Evolutionary conservation across 352 stramenopile species (phyloP).

Genomic region (Pythium biforme): DNA sequence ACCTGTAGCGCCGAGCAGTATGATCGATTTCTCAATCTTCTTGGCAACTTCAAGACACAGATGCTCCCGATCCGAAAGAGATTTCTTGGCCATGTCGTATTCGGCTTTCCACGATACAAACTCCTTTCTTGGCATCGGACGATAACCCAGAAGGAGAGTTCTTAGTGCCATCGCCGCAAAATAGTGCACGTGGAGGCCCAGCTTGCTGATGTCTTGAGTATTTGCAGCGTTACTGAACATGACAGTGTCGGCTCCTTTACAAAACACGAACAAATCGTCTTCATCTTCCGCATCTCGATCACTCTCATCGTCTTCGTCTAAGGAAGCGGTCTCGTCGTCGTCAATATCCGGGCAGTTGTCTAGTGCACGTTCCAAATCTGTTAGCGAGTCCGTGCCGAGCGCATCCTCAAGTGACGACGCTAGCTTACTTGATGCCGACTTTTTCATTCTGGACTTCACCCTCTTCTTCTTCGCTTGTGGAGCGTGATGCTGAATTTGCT

Average conservation of each 20-base stretch:
- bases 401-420: constrained; percentile 14
- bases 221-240: constrained; percentile 84
- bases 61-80: constrained; percentile 58
- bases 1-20: constrained; percentile 93
- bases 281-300: constrained; percentile 28
- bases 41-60: constrained; percentile 67
- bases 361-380: constrained; percentile 34
- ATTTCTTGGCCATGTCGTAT: constrained; percentile 70
- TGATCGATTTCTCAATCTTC: constrained; percentile 79
- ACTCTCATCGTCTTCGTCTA: constrained; percentile 24
- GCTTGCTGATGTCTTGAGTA: constrained; percentile 69
- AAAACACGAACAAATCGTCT: constrained; percentile 75
- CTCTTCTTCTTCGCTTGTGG: background rate
- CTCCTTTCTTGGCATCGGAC: constrained; percentile 54
- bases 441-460: constrained; percentile 5
- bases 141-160: constrained; percentile 82
- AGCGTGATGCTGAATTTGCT: constrained; percentile 35
- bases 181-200: constrained; percentile 81
- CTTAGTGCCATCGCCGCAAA: constrained; percentile 87
- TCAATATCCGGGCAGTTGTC: constrained; percentile 8
- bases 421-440: constrained; percentile 19
- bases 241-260: constrained; percentile 87
- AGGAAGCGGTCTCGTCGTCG: constrained; percentile 6
- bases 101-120: constrained; percentile 72
- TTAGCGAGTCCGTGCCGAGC: constrained; percentile 24